A percentile compares a stretch with the other conserved stretches of the same genome.
Evolutionary conservation across 1,284 basidiomycete genomes (phyloP).

Genomic region (Ustilago bromivora): DNA sequence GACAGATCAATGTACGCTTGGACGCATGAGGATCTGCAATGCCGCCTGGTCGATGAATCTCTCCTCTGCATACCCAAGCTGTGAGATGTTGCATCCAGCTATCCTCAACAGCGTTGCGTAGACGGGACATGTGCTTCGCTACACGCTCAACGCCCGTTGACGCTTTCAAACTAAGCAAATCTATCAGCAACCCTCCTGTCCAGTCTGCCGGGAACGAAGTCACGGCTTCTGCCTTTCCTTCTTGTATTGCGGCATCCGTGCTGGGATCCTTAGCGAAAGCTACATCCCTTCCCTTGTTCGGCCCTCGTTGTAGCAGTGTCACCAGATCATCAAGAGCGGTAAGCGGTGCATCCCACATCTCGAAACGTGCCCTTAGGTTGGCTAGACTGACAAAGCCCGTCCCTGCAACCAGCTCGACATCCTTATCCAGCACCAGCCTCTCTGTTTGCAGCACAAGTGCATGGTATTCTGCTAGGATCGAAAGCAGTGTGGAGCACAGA

Average conservation of each 20-base stretch:
- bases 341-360: slow-evolving; percentile 49
- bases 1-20: slow-evolving; percentile 23
- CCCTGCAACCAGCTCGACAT: slow-evolving; percentile 38
- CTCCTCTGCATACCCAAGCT: slow-evolving; percentile 54
- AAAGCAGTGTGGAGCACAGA: slow-evolving; percentile 49
- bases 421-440: slow-evolving; percentile 33
- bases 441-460: slow-evolving; percentile 45
- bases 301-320: slow-evolving; percentile 32
- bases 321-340: slow-evolving; percentile 48
- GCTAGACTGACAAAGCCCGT: slow-evolving; percentile 51
- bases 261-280: slow-evolving; percentile 27
- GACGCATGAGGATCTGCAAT: slow-evolving; percentile 38
- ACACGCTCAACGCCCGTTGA: slow-evolving; percentile 45
- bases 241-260: background rate
- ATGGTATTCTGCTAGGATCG: slow-evolving; percentile 44
- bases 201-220: slow-evolving; percentile 34
- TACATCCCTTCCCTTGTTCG: slow-evolving; percentile 17
- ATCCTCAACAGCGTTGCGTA: slow-evolving; percentile 47
- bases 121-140: slow-evolving; percentile 33
- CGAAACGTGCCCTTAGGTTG: slow-evolving; percentile 45
- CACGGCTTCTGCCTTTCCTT: background rate
- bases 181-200: slow-evolving; percentile 56
- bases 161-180: slow-evolving; percentile 45
- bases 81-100: slow-evolving; percentile 54
- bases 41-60: slow-evolving; percentile 40